Evolutionary conservation across 2,329 filamentous ascomycete species (phyloP).

Genomic region (Fusarium algeriense): DNA sequence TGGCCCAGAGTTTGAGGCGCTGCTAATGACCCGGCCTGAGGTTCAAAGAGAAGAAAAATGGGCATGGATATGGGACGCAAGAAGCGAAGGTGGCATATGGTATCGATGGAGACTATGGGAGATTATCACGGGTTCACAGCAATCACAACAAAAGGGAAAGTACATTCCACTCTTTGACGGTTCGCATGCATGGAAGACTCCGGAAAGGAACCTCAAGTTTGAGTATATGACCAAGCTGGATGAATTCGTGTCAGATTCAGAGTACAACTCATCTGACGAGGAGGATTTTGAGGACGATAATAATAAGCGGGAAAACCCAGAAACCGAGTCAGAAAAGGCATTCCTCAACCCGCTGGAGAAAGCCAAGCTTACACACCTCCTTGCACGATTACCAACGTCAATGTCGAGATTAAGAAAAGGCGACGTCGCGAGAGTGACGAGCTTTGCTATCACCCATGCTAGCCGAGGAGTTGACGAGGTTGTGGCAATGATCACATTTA

Average conservation of each 20-base stretch:
- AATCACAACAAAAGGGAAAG: slow-evolving; percentile 60
- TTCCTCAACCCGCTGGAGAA: slow-evolving; percentile 88
- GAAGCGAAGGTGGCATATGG: slow-evolving; percentile 83
- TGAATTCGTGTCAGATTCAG: slow-evolving; percentile 84
- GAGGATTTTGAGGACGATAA: slow-evolving; percentile 78
- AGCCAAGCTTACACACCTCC: slow-evolving; percentile 83
- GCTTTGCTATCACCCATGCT: slow-evolving; percentile 90
- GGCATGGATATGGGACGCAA: slow-evolving; percentile 93
- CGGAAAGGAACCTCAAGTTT: slow-evolving; percentile 79
- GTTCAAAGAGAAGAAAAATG: slow-evolving; percentile 90
- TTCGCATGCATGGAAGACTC: slow-evolving; percentile 81
- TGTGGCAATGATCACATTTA: slow-evolving; percentile 87
- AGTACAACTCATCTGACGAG: slow-evolving; percentile 89
- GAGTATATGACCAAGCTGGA: slow-evolving; percentile 83
- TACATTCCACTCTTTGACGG: slow-evolving; percentile 80
- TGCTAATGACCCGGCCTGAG: slow-evolving; percentile 87
- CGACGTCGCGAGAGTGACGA: slow-evolving; percentile 86
- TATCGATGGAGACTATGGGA: slow-evolving; percentile 95
- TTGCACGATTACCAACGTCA: slow-evolving; percentile 84
- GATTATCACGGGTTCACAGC: slow-evolving; percentile 75
- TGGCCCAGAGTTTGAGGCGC: slow-evolving; percentile 88
- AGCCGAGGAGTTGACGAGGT: slow-evolving; percentile 89
- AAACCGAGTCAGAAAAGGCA: slow-evolving; percentile 63
- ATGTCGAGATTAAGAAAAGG: slow-evolving; percentile 82
- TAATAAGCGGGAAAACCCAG: slow-evolving; percentile 61